Evolutionary conservation across 495 filamentous ascomycete species (phyloP), one percentile per base, ranked within the genome.

Genomic region (Xanthoparmelia taractica): DNA sequence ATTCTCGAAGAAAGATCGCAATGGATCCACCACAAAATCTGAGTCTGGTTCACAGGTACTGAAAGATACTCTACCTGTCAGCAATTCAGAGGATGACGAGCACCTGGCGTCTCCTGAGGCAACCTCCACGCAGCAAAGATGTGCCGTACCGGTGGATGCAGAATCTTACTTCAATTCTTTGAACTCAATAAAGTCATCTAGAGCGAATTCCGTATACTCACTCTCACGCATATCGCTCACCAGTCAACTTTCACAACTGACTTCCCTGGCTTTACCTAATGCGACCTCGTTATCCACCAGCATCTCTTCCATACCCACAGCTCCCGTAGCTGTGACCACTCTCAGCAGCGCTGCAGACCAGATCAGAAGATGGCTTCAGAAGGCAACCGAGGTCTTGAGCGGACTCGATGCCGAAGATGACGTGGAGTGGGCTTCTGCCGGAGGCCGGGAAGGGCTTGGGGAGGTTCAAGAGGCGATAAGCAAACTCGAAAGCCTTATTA

Each of bases 361-460:
- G 73, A 97, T 98, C 58, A 84, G 86, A 54, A 85, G 85, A 61
- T 97, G 94, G 94, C 92, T 97, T 63, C 80, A 82, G 65, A 96
- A 96, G 71, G 92, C 94, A 1, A 87, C 84, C 0, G 90, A 94
- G 63, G 91, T 96, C 13, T 82, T 98, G 33, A 82, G 78, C 60
- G 90, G 91, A 0, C 75, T 97, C 29, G 90, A 96, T 72, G 87
- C 91, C 18, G 92, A 97, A 65, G 94, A 98, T 74, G 93, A 98
- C 68, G 90, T 97, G 27, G 92, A 96, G 70, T 98, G 94, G 94
- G 92, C 94, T 18, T 93, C 93, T 18, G 92, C 91, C 18, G 94
- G 88, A 57, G 92, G 92, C 5, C 83, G 91, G 65, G 92, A 96
- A 70, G 92, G 91, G 12, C 78, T 97, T 50, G 90, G 87, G 38